Conservation (phyloP, 2,329 filamentous ascomycete genomes). For the Xylariaceae sp. region DNA sequence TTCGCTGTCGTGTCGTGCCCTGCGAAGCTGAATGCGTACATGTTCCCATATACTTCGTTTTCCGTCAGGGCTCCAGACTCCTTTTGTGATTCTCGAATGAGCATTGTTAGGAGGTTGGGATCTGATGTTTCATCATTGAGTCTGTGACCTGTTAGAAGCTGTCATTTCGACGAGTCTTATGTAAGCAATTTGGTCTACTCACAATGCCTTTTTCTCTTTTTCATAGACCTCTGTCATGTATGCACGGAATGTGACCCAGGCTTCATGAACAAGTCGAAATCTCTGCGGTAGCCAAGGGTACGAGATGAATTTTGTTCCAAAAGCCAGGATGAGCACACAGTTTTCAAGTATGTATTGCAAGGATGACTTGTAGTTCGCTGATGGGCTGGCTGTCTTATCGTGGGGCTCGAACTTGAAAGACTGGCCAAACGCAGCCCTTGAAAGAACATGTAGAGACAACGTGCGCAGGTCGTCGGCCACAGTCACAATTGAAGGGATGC, state of each 20-base stretch:
- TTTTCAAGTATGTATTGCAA: slow-evolving; percentile 29
- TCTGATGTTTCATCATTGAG: not conserved
- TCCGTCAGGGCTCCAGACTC: slow-evolving; percentile 1
- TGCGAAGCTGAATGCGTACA: slow-evolving; percentile 30
- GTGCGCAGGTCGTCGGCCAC: slow-evolving; percentile 26
- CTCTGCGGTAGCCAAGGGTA: slow-evolving; percentile 20
- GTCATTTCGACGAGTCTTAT: not conserved
- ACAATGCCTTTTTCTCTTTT: slow-evolving; percentile 25
- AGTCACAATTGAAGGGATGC: slow-evolving; percentile 15
- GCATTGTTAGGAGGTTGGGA: not conserved
- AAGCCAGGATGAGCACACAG: slow-evolving; percentile 27
- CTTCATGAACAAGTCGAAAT: slow-evolving; percentile 18
- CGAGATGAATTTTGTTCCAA: slow-evolving; percentile 25
- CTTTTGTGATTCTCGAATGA: not conserved
- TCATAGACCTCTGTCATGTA: slow-evolving; percentile 31
- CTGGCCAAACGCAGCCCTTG: slow-evolving; percentile 30
- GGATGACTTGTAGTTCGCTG: slow-evolving; percentile 26
- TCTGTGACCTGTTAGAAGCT: not conserved
- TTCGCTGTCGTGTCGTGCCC: slow-evolving; percentile 28
- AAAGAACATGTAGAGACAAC: slow-evolving; percentile 27
- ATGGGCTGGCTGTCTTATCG: slow-evolving; percentile 13
- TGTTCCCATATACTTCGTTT: slow-evolving; percentile 24
- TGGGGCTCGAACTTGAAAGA: slow-evolving; percentile 28
- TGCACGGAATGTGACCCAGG: slow-evolving; percentile 24
- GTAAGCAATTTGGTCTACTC: not conserved